Conservation (phyloP, 2,329 filamentous ascomycete species). For the Shiraia sp. region DNA sequence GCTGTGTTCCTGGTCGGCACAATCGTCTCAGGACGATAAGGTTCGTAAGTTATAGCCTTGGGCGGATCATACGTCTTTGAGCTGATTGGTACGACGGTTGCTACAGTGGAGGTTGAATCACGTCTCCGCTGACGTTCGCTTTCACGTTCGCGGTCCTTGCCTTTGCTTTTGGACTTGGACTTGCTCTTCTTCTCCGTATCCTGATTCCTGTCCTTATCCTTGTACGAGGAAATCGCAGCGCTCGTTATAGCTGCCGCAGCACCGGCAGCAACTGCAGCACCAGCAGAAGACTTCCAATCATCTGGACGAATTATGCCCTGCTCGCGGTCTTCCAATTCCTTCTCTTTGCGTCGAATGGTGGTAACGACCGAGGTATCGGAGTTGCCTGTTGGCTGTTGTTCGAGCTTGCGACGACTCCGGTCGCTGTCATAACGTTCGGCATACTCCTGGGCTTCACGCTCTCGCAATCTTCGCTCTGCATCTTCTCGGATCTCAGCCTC, state of each 20-base stretch:
- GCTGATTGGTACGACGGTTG: neutral
- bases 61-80: constrained; percentile 14
- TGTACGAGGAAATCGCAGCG: constrained; percentile 35
- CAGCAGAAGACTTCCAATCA: constrained; percentile 44
- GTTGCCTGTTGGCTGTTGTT: constrained; percentile 34
- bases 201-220: constrained; percentile 22
- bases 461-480: constrained; percentile 28
- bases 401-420: constrained; percentile 25
- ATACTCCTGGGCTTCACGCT: constrained; percentile 28
- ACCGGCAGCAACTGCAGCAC: constrained; percentile 39
- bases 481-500: constrained; percentile 36
- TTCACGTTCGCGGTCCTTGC: constrained; percentile 14
- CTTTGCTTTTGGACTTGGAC: neutral
- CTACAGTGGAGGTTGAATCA: constrained; percentile 16
- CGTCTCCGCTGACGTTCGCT: constrained; percentile 25
- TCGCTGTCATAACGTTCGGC: constrained; percentile 28
- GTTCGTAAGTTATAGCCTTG: constrained; percentile 4
- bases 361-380: constrained; percentile 36
- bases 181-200: constrained; percentile 12
- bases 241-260: constrained; percentile 37
- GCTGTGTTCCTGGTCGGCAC: constrained; percentile 4
- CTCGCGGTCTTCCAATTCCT: constrained; percentile 40
- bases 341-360: constrained; percentile 39
- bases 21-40: constrained; percentile 3
- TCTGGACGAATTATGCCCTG: constrained; percentile 37